Evolutionary conservation across 2,329 filamentous ascomycete genomes (phyloP).

Genomic region (Paracamarosporium sp.): DNA sequence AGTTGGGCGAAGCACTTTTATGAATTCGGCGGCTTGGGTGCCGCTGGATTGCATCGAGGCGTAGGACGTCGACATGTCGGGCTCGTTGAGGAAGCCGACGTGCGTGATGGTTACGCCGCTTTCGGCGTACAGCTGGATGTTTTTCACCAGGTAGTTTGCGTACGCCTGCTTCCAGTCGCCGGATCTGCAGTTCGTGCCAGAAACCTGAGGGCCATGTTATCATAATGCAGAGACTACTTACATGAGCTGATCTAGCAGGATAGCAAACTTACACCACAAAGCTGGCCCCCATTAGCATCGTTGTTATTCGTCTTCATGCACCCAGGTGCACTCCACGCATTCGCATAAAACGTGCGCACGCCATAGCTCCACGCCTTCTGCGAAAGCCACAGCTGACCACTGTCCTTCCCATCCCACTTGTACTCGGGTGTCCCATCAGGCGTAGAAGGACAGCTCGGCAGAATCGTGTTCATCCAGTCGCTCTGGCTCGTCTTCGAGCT

Average conservation of each 20-base stretch:
- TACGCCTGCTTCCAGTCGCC: constrained; percentile 59
- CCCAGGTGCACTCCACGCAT: constrained; percentile 59
- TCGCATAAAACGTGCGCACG: constrained; percentile 55
- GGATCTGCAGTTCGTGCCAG: constrained; percentile 40
- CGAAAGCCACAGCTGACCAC: constrained; percentile 60
- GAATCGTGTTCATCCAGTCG: constrained; percentile 44
- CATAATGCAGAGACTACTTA: no score
- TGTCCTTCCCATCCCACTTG: constrained; percentile 37
- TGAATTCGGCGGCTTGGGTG: constrained; percentile 59
- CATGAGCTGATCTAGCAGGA: no score
- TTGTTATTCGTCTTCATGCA: constrained; percentile 60
- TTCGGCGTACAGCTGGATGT: constrained; percentile 52
- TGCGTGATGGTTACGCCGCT: constrained; percentile 50
- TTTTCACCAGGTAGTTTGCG: constrained; percentile 57
- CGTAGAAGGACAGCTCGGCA: constrained; percentile 28
- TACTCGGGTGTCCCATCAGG: constrained; percentile 28
- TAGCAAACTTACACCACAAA: constrained; percentile 52
- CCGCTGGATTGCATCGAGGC: constrained; percentile 57
- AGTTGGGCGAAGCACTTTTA: constrained; percentile 54
- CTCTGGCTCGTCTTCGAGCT: constrained; percentile 50
- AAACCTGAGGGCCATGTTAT: constrained; percentile 17
- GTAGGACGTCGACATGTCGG: constrained; percentile 50
- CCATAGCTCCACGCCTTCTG: constrained; percentile 56
- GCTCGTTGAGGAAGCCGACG: constrained; percentile 56
- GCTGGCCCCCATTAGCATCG: constrained; percentile 52